phyloP scores from a whole-genome alignment of 208 protist genomes.

The Crithidia expoeki region DNA sequence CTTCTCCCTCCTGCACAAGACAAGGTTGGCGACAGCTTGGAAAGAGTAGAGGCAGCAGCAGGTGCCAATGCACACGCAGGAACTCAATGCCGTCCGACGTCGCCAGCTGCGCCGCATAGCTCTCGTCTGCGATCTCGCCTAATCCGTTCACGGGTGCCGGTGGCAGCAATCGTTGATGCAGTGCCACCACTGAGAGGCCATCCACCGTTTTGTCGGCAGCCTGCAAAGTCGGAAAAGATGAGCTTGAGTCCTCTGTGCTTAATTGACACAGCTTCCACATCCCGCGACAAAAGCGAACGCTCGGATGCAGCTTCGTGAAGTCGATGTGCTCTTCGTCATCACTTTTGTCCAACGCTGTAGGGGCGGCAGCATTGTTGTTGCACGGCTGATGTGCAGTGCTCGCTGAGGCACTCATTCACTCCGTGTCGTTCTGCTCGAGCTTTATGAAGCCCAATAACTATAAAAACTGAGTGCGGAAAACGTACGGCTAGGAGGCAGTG shows the following conservation, averaged over 20 bases:
- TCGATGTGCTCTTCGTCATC: slow-evolving; percentile 3
- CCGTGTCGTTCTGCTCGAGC: too few relatives aligned
- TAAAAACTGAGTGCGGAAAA: too few relatives aligned
- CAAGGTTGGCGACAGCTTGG: slow-evolving; percentile 17
- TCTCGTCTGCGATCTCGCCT: slow-evolving; percentile 55
- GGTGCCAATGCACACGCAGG: slow-evolving; percentile 68
- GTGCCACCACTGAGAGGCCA: slow-evolving; percentile 53
- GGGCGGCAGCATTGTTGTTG: neutral
- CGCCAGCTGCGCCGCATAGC: slow-evolving; percentile 64
- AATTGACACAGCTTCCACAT: slow-evolving; percentile 33
- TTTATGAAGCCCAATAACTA: too few relatives aligned
- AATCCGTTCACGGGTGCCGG: slow-evolving; percentile 35
- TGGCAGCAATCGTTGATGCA: slow-evolving; percentile 79
- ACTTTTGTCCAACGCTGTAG: neutral
- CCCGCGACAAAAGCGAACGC: slow-evolving; percentile 69
- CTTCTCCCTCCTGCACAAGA: neutral
- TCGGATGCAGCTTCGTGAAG: slow-evolving; percentile 40
- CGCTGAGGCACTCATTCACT: too few relatives aligned
- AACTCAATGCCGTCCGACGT: slow-evolving; percentile 64
- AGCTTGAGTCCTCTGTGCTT: neutral
- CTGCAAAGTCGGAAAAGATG: neutral
- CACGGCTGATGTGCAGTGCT: too few relatives aligned
- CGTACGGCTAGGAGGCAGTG: too few relatives aligned
- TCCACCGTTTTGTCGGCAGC: neutral
- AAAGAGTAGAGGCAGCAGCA: slow-evolving; percentile 70